Evolutionary conservation across 1,284 basidiomycete species (phyloP).

Genomic region (Boletus subluridellus): DNA sequence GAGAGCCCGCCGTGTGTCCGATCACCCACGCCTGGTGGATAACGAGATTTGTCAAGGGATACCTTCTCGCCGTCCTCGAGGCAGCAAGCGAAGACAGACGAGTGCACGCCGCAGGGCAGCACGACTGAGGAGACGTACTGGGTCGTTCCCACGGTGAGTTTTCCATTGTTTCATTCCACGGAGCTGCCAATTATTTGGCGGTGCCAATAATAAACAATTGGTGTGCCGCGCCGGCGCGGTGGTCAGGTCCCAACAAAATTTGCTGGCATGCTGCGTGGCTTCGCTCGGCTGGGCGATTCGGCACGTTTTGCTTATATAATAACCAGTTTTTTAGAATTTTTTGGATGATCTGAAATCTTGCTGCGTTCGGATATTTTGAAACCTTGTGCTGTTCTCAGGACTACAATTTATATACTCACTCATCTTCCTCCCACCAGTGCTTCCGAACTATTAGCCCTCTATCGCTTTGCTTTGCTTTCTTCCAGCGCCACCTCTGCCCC

Average conservation of each 20-base stretch:
- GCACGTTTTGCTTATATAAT: slow-evolving; percentile 30
- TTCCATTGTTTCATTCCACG: slow-evolving; percentile 29
- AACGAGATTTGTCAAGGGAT: slow-evolving; percentile 25
- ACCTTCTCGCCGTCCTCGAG: slow-evolving; percentile 34
- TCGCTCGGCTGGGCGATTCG: slow-evolving; percentile 25
- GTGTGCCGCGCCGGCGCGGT: slow-evolving; percentile 21
- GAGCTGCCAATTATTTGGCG: slow-evolving; percentile 25
- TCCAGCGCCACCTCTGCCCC: slow-evolving; percentile 13
- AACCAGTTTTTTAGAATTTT: slow-evolving; percentile 4
- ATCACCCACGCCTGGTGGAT: slow-evolving; percentile 26
- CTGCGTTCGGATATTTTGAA: slow-evolving; percentile 17
- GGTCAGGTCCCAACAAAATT: slow-evolving; percentile 26
- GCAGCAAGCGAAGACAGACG: slow-evolving; percentile 31
- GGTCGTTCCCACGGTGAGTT: slow-evolving; percentile 33
- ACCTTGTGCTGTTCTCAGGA: slow-evolving; percentile 28
- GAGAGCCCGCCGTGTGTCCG: slow-evolving; percentile 15
- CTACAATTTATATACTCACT: slow-evolving; percentile 29
- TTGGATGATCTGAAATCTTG: slow-evolving; percentile 14
- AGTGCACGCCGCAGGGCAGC: slow-evolving; percentile 13
- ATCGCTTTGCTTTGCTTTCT: background rate
- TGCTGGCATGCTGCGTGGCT: slow-evolving; percentile 16
- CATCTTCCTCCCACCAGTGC: slow-evolving; percentile 8
- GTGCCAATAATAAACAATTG: slow-evolving; percentile 27
- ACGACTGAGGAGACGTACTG: slow-evolving; percentile 9
- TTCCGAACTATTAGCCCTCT: slow-evolving; percentile 17